Base-by-base conservation (phyloP, 768 basidiomycete genomes). In the Tubosaeta sp. region DNA sequence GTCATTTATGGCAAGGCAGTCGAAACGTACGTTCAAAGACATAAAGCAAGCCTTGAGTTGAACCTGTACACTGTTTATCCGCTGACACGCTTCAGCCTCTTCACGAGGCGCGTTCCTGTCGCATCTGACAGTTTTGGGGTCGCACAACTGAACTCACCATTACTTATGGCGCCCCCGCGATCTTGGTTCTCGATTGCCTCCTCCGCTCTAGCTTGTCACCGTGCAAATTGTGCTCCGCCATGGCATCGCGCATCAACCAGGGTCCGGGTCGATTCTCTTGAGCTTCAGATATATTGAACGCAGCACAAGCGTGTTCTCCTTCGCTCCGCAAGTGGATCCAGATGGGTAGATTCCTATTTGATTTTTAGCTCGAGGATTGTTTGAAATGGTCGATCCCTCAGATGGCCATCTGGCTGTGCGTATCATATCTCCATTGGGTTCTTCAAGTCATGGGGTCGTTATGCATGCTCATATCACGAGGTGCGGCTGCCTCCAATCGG, bases 41-140 rank as follows among this genome's bases (percentile, higher is more conserved):
- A 70, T 67, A 66, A 67, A 62, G 33, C 35, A 32, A 45, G 16
- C 33, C 38, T n/a, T 6, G 6, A 42, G 34, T 41, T 48, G 41
- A 38, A 37, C 54, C 32, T 5, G 50, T 31, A 22, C 46, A 32
- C 31, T 22, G 9, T 50, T 46, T 55, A 46, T 52, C 51, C 63
- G 53, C 32, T 56, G 50, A 59, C 61, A 51, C 14, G 46, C 43
- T 31, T 17, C 27, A 44, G 11, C 61, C 50, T 27, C 27, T 58
- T 57, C 57, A 51, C 42, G 55, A 51, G 49, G 61, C 51, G 58
- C 47, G 58, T 56, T 54, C 48, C 60, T 64, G 58, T 59, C 32
- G 43, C 46, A 39, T 12, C 12, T 68, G 66, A 68, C 66, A 68
- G 68, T 60, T 67, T 70, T 70, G 57, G 66, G 66, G 66, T 61